Percentiles rank a stretch among this genome's conserved stretches.
Conservation (phyloP, 371 early-diverging fungal genomes). For the Apophysomyces ossiformis region DNA sequence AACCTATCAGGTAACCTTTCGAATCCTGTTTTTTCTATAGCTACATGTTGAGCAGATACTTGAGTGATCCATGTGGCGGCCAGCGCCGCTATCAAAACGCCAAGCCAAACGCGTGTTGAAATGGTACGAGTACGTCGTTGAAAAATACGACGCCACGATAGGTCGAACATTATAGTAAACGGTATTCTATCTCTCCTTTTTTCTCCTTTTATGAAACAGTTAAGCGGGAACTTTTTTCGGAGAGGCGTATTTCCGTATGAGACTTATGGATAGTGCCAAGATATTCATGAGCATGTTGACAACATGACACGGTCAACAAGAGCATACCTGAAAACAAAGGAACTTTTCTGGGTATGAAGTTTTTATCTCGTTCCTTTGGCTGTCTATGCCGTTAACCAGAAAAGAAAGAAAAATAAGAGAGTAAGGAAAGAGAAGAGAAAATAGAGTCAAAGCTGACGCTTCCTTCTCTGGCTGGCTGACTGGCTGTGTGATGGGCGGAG, state of each 20-base stretch:
- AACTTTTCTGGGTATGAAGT: not conserved
- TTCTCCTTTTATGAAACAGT: not conserved
- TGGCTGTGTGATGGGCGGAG: no score
- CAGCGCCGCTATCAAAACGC: constrained; percentile 22
- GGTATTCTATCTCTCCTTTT: constrained; percentile 3
- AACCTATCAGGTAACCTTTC: constrained; percentile 56
- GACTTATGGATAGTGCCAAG: constrained; percentile 5
- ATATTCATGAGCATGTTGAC: constrained; percentile 8
- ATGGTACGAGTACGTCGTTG: not conserved
- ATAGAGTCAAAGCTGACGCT: no score
- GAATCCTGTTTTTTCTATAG: constrained; percentile 49
- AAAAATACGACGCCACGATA: constrained; percentile 14
- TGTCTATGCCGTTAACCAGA: not conserved
- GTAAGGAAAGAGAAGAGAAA: no score
- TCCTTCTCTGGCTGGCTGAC: no score
- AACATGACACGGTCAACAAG: not conserved
- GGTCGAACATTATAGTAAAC: constrained; percentile 16
- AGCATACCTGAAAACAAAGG: not conserved
- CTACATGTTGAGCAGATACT: constrained; percentile 26
- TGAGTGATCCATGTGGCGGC: constrained; percentile 17
- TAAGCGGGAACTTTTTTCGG: constrained; percentile 3
- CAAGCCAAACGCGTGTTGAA: constrained; percentile 14
- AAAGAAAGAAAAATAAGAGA: no score
- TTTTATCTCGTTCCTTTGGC: not conserved
- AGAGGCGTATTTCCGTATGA: not conserved